A percentile compares a stretch with the other conserved stretches of the same genome.
These are phyloP conservation scores for Pythium phragmiticola DNA, from an alignment of 352 stramenopile species.

Conservation along the genomic window DNA sequence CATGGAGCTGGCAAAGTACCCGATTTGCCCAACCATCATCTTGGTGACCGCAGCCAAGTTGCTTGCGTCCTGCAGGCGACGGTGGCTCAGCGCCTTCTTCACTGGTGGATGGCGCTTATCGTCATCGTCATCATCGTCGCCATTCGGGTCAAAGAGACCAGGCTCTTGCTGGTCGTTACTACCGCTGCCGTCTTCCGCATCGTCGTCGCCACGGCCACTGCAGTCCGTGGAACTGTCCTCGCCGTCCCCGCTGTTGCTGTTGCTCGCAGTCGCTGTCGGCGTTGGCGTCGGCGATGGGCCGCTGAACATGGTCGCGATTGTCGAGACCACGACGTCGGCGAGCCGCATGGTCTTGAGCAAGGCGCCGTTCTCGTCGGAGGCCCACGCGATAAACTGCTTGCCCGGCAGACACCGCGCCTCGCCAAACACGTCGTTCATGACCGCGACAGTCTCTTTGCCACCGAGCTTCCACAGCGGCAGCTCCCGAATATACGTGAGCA, in stretches of 20 bases:
- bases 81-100: neutral
- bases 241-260: conserved; percentile 1
- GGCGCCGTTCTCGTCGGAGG: neutral
- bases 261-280: neutral
- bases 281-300: neutral
- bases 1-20: conserved; percentile 1
- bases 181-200: neutral
- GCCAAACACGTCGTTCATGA: conserved; percentile 4
- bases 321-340: conserved; percentile 1
- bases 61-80: neutral
- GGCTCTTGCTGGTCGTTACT: conserved; percentile 4
- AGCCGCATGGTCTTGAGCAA: conserved; percentile 2
- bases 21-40: neutral
- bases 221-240: neutral
- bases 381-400: conserved; percentile 8
- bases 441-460: neutral
- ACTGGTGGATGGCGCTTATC: neutral
- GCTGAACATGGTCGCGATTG: neutral
- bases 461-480: conserved; percentile 7
- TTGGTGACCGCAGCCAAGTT: neutral
- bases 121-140: neutral
- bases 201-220: neutral
- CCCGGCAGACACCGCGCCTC: conserved; percentile 4
- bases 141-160: neutral
- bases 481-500: conserved; percentile 10